Base-by-base conservation (phyloP, 2,329 filamentous ascomycete genomes). In the Cladosporium sphaerospermum region DNA sequence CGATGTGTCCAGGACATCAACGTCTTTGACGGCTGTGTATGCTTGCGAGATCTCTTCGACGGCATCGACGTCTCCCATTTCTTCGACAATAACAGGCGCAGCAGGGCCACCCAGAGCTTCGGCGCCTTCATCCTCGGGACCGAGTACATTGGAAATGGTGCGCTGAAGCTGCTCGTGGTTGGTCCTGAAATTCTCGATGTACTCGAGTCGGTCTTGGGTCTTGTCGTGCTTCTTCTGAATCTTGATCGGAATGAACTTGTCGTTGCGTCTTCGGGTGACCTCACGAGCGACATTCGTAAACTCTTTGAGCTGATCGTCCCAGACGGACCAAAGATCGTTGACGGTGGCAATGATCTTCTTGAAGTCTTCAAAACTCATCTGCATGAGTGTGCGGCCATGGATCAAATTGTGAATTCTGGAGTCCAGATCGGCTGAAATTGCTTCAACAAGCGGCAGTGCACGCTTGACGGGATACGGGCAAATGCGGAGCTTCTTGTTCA, bases 211-310 rank as follows among this genome's bases (percentile, higher is more conserved):
- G 57, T 93, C 86, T 70, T 97, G 90, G 23, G 93, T 88, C 68
- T 92, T 88, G 37, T 83, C 85, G 68, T 99, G 93, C 62, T 88
- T 86, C 56, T 90, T 87, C 59, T 79, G 82, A 68, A 99, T 91
- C 75, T 97, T 97, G 76, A 99, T 97, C 4, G 92, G 91, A 59
- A 99, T 96, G 69, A 99, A 99, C 69, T 95, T 96, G 70, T 97
- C 95, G 65, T 96, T 95, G 61, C 93, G 83, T 62, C 91, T 86
- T 59, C 92, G 83, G 3, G 89, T 96, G 6, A 95, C 90, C 65
- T 99, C 95, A 72, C 93, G 88, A 33, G 93, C 92, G 58, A 97
- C 89, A 61, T 96, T 96, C 13, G 92, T 97, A 67, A 99, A 99
- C 63, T 97, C 93, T 69, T 97, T 97, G 67, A 95, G 80, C 63